A percentile compares a stretch with the other conserved stretches of the same genome.
Evolutionary conservation across 495 filamentous ascomycete species (phyloP).

Genomic region (Penicillium subrubescens): DNA sequence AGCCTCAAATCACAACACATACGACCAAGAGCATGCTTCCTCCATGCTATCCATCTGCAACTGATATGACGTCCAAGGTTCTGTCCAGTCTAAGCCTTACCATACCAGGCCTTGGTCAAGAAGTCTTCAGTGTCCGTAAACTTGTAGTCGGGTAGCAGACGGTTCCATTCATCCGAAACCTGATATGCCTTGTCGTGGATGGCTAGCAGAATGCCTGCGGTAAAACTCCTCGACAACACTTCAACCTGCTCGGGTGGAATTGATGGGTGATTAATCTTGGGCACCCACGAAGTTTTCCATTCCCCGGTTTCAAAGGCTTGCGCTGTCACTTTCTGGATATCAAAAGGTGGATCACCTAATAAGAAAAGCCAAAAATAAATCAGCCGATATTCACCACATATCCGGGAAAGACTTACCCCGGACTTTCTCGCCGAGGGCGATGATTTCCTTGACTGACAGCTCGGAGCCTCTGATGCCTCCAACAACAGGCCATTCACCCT

Average conservation of each 20-base stretch:
- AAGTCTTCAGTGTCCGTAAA: constrained; percentile 53
- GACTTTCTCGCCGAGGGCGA: constrained; percentile 50
- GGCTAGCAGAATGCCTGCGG: constrained; percentile 43
- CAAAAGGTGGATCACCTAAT: constrained; percentile 40
- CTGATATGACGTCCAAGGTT: background rate
- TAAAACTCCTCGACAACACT: constrained; percentile 31
- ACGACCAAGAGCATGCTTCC: background rate
- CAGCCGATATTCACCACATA: background rate
- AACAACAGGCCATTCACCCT: constrained; percentile 57
- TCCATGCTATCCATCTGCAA: background rate
- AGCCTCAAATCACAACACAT: background rate
- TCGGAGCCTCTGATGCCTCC: constrained; percentile 54
- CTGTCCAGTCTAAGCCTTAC: constrained; percentile 30
- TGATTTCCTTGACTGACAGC: constrained; percentile 42
- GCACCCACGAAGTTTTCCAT: constrained; percentile 48
- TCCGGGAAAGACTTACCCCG: constrained; percentile 41
- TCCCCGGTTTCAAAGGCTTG: constrained; percentile 49
- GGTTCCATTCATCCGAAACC: constrained; percentile 56
- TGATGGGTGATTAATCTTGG: constrained; percentile 42
- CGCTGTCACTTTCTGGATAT: constrained; percentile 43
- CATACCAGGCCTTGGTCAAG: constrained; percentile 47
- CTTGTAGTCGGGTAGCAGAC: constrained; percentile 53
- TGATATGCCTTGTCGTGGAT: constrained; percentile 39
- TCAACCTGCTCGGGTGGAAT: constrained; percentile 44
- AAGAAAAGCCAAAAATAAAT: background rate